Evolutionary conservation across 225 moss, liverwort and hornwort genomes (phyloP).

Genomic region (Neckera pumila): DNA sequence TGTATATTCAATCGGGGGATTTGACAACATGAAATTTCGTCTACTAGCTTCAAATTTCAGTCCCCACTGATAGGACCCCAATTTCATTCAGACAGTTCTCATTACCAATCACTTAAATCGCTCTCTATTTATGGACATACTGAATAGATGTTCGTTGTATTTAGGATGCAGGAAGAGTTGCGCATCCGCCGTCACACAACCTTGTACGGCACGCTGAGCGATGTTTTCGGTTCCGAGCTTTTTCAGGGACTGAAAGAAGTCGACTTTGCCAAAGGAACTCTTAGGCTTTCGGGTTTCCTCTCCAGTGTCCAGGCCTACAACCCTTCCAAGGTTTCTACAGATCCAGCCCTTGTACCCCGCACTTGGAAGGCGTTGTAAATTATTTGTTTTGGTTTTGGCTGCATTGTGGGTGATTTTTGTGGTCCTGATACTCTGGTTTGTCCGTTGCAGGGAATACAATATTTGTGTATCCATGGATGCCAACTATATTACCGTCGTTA

Average conservation of each 20-base stretch:
- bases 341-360: neutral
- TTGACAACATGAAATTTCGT: neutral
- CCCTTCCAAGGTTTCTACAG: constrained; percentile 61
- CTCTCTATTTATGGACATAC: neutral
- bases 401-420: neutral
- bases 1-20: neutral
- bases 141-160: neutral
- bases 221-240: constrained; percentile 58
- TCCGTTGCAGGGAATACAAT: constrained; percentile 72
- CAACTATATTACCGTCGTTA: neutral
- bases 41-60: neutral
- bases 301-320: constrained; percentile 44
- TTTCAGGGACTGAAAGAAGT: constrained; percentile 50
- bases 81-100: neutral
- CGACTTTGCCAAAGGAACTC: constrained; percentile 56
- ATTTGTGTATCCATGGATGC: constrained; percentile 72
- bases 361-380: neutral
- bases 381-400: neutral
- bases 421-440: neutral
- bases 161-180: constrained; percentile 57
- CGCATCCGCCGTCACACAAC: constrained; percentile 50
- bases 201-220: constrained; percentile 49
- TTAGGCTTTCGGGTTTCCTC: constrained; percentile 68
- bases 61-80: neutral
- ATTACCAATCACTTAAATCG: neutral